These are phyloP conservation scores for Phytomonas serpens DNA, from an alignment of 208 protist genomes.

Conservation along the genomic window DNA sequence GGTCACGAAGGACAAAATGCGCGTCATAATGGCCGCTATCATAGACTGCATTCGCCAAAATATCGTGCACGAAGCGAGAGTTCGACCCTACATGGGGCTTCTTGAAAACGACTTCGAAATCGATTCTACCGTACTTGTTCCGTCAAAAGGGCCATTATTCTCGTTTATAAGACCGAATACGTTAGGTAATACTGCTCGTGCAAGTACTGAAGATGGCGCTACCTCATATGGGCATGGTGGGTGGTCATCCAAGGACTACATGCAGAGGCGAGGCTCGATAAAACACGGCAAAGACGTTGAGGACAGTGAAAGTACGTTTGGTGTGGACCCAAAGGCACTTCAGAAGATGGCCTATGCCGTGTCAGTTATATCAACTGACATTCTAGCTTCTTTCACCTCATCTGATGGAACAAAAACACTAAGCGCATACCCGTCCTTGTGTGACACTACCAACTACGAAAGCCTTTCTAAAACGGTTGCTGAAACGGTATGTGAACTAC, in stretches of 20 bases:
- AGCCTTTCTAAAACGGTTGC: slow-evolving; percentile 34
- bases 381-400: slow-evolving; percentile 19
- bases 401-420: background rate
- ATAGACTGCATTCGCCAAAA: slow-evolving; percentile 44
- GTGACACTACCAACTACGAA: slow-evolving; percentile 16
- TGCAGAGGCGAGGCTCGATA: background rate
- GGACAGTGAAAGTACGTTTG: slow-evolving; percentile 17
- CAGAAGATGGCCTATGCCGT: slow-evolving; percentile 42
- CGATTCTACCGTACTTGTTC: background rate
- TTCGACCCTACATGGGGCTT: background rate
- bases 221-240: background rate
- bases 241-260: background rate
- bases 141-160: background rate
- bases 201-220: background rate
- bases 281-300: background rate
- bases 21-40: slow-evolving; percentile 48
- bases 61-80: slow-evolving; percentile 15
- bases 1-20: slow-evolving; percentile 19
- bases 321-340: slow-evolving; percentile 23
- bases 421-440: background rate
- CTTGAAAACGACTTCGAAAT: background rate
- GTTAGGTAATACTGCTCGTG: background rate
- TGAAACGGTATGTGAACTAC: slow-evolving; percentile 52
- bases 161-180: background rate
- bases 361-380: slow-evolving; percentile 36